phyloP scores from a whole-genome alignment of 305 asterid species.

The Solanum aculeatissimum region DNA sequence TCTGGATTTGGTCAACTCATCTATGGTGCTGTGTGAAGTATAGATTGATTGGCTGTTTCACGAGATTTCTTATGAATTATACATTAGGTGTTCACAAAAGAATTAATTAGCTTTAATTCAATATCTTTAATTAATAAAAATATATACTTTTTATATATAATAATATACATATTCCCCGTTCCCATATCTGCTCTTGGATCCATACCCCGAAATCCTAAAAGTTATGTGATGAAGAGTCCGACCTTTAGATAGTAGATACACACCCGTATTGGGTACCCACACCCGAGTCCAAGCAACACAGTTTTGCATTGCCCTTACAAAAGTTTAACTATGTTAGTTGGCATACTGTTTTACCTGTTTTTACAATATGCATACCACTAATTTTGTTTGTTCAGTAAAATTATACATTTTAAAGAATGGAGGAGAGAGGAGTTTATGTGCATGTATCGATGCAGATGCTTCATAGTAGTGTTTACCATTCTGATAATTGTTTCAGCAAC shows the following conservation, averaged over 20 bases:
- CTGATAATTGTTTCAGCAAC: constrained; percentile 35
- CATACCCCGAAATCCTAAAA: background rate
- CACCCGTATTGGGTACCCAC: background rate
- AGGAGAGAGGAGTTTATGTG: background rate
- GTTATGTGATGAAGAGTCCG: background rate
- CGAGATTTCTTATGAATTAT: background rate
- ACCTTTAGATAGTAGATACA: background rate
- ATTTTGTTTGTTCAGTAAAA: background rate
- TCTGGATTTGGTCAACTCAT: background rate
- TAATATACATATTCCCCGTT: background rate
- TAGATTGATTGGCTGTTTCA: background rate
- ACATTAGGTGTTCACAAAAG: background rate
- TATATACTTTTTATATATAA: background rate
- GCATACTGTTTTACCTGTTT: background rate
- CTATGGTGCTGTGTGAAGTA: background rate
- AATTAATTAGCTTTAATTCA: background rate
- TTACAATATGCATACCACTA: background rate
- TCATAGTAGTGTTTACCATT: background rate
- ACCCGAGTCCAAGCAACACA: background rate
- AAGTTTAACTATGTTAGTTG: background rate
- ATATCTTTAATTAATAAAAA: background rate
- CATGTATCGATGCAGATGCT: background rate
- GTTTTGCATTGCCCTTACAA: background rate
- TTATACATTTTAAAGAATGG: background rate
- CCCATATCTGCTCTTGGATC: background rate